Evolutionary conservation across 306 rosid species (phyloP).

Genomic region (Ormosia semicastrata): DNA sequence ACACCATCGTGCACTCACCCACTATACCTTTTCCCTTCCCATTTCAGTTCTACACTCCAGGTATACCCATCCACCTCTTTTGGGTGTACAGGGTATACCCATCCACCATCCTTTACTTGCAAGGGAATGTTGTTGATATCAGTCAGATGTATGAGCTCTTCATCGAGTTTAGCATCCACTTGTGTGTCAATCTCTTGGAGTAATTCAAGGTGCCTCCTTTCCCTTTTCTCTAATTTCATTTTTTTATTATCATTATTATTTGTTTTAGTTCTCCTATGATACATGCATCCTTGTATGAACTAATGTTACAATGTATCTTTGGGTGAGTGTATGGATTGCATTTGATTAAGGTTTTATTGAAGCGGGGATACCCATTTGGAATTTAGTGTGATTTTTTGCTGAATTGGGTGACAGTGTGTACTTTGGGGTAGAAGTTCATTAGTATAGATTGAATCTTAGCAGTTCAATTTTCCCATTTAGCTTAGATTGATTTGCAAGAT

Average conservation of each 20-base stretch:
- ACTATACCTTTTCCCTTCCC: too few relatives aligned
- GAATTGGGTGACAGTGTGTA: background rate
- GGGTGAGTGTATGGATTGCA: background rate
- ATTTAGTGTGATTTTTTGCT: background rate
- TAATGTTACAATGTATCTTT: background rate
- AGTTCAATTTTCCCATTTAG: background rate
- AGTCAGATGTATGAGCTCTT: slow-evolving; percentile 81
- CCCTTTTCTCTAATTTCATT: background rate
- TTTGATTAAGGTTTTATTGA: background rate
- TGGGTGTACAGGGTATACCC: too few relatives aligned
- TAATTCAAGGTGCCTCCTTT: slow-evolving; percentile 17
- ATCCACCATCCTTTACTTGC: slow-evolving; percentile 73
- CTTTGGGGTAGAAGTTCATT: background rate
- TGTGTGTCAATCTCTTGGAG: slow-evolving; percentile 77
- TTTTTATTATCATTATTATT: background rate
- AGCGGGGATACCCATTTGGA: background rate
- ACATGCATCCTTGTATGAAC: background rate
- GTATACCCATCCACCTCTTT: too few relatives aligned
- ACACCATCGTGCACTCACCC: too few relatives aligned
- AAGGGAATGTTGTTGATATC: slow-evolving; percentile 77
- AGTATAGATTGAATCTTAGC: background rate
- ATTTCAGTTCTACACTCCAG: too few relatives aligned
- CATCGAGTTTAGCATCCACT: slow-evolving; percentile 56
- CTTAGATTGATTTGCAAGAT: background rate
- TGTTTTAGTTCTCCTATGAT: background rate